Base-by-base conservation (phyloP, 2,329 filamentous ascomycete species). In the Lasiodiplodia theobromae region DNA sequence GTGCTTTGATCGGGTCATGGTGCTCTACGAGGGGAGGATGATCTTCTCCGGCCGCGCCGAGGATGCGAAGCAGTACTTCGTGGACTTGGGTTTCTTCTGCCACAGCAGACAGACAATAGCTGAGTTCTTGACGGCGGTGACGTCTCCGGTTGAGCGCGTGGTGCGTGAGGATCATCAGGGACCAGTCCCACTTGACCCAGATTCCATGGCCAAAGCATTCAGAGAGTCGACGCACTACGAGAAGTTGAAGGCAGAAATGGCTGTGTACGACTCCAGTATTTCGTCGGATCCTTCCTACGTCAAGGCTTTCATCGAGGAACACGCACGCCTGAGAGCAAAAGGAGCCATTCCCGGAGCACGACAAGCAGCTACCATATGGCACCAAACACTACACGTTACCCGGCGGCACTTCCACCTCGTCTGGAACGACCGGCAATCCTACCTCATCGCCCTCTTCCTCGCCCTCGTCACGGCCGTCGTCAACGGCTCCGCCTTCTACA, bases 61-160 rank as follows among this genome's bases (percentile, higher is more conserved):
- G 34, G 81, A 85, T 4, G 90, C 90, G 0, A 87, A 83, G 72
- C 82, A 87, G 69, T 92, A 91, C 78, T 92, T 92, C 71, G 77
- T 89, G 71, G 82, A 88, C 72, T 83, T 92, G 0, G 90, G 90
- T 4, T 92, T 91, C 74, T 84, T 89, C 49, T 89, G 89, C 74
- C 89, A 89, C 3, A 78, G 87, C 2, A 87, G 89, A 18, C 87
- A 88, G 79, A 92, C 90, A 0, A 90, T 88, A 0, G 88, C 90
- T 23, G 91, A 92, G 75, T 92, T 92, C 81, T 78, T 92, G 63
- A 92, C 90, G 0, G 90, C 89, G 28, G 89, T 92, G 80, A 92
- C 90, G 10, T 86, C 87, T 54, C 81, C 84, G 1, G 82, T 87
- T 67, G 89, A 89, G 69, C 82, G 89, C 38, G 80, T 86, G 37